phyloP scores from a whole-genome alignment of 495 filamentous ascomycete species.

The Parathielavia hyrcaniae region DNA sequence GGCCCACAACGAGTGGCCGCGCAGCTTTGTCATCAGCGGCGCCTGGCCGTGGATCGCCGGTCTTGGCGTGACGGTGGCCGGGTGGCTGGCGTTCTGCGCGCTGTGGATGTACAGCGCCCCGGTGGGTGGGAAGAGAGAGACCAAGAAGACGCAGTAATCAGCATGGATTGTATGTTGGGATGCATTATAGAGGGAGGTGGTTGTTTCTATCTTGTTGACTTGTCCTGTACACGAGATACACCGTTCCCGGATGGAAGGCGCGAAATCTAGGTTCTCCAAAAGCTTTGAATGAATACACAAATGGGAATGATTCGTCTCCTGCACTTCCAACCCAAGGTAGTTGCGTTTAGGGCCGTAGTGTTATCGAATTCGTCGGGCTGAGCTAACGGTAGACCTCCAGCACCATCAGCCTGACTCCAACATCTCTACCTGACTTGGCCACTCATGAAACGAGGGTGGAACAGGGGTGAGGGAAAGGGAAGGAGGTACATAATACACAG shows the following conservation, averaged over 20 bases:
- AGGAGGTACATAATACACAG: constrained; percentile 1
- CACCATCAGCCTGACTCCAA: too few species aligned
- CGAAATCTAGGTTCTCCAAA: constrained; percentile 7
- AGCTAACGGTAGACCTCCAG: too few species aligned
- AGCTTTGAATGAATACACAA: constrained; percentile 9
- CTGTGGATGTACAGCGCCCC: constrained; percentile 88
- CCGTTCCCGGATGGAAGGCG: constrained; percentile 6
- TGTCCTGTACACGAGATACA: constrained; percentile 12
- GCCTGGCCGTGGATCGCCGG: constrained; percentile 96
- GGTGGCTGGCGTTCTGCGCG: constrained; percentile 78
- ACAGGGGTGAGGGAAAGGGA: background rate
- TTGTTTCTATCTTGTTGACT: background rate
- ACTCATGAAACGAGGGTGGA: background rate
- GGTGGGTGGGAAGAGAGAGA: constrained; percentile 37
- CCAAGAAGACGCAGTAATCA: constrained; percentile 65
- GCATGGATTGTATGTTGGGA: background rate
- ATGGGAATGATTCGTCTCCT: background rate
- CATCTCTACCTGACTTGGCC: too few species aligned
- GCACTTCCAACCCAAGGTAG: too few species aligned
- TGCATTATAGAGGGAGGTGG: constrained; percentile 3
- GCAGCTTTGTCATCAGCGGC: constrained; percentile 80
- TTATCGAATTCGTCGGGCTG: too few species aligned
- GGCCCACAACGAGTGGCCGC: constrained; percentile 92
- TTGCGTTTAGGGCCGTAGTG: too few species aligned
- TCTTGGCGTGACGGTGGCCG: constrained; percentile 71